A percentile compares a stretch with the other conserved stretches of the same genome.
phyloP scores from a whole-genome alignment of 768 basidiomycete species.

The Boletus pseudopeckii region DNA sequence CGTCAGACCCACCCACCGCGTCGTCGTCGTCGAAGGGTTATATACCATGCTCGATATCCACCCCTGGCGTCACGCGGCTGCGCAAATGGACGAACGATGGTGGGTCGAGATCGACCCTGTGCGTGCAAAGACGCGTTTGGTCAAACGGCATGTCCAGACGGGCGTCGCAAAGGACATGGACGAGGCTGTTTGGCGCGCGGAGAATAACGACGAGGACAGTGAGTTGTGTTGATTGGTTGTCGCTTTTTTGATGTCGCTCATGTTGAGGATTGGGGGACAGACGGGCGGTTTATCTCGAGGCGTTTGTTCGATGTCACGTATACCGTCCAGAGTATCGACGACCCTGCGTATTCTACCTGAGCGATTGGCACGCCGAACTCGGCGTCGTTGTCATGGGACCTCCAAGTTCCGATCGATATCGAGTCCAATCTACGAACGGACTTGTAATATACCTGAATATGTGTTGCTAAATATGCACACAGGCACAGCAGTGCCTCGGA shows the following conservation, averaged over 20 bases:
- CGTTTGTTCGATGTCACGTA: conserved; percentile 40
- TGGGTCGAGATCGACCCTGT: conserved; percentile 58
- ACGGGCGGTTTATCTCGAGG: conserved; percentile 41
- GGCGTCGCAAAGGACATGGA: conserved; percentile 65
- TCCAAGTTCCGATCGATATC: too few relatives aligned
- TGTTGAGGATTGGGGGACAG: conserved; percentile 22
- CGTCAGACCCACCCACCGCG: conserved; percentile 62
- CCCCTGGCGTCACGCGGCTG: conserved; percentile 64
- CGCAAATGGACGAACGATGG: conserved; percentile 74
- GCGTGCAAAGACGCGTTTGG: conserved; percentile 57
- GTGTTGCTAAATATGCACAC: too few relatives aligned
- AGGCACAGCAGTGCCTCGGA: too few relatives aligned
- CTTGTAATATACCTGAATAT: too few relatives aligned
- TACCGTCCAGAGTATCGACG: conserved; percentile 41
- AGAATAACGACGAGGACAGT: conserved; percentile 79
- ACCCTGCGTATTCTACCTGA: conserved; percentile 24
- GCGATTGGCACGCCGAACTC: too few relatives aligned
- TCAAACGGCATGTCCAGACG: conserved; percentile 72
- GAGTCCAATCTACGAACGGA: too few relatives aligned
- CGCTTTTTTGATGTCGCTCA: not conserved
- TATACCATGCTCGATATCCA: conserved; percentile 73
- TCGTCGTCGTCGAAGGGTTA: conserved; percentile 88
- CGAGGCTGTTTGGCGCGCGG: conserved; percentile 68
- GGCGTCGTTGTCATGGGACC: too few relatives aligned
- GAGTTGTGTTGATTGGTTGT: conserved; percentile 9